Evolutionary conservation across 176 grass and related monocot species (phyloP).

Genomic region (Zoysia pacifica): DNA sequence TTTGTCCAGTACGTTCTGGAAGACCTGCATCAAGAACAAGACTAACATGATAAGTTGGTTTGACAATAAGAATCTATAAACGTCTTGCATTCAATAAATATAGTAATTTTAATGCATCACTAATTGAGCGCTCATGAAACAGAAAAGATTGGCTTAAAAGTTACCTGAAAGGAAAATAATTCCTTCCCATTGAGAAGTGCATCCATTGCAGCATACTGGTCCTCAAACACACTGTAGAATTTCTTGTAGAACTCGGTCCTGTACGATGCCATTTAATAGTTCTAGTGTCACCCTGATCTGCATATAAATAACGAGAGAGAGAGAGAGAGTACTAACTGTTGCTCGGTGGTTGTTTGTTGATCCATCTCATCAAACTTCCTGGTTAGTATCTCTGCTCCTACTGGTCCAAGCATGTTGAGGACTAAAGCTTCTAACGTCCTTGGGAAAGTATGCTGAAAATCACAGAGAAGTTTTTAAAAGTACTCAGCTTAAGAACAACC

Average conservation of each 20-base stretch:
- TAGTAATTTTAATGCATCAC: neutral
- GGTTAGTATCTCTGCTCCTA: slow-evolving; percentile 90
- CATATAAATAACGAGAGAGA: slow-evolving; percentile 18
- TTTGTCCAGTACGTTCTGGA: slow-evolving; percentile 68
- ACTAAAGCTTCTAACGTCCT: slow-evolving; percentile 83
- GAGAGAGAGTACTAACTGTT: slow-evolving; percentile 54
- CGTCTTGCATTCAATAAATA: neutral
- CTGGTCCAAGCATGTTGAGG: slow-evolving; percentile 74
- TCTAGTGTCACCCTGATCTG: neutral
- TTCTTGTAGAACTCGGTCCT: slow-evolving; percentile 73
- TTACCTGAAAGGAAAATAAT: slow-evolving; percentile 85
- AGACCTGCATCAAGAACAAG: slow-evolving; percentile 54
- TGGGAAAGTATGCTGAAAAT: slow-evolving; percentile 78
- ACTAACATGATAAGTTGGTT: slow-evolving; percentile 1
- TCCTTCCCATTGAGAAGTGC: slow-evolving; percentile 82
- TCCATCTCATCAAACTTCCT: slow-evolving; percentile 95
- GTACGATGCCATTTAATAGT: slow-evolving; percentile 11
- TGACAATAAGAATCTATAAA: neutral
- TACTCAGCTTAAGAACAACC: slow-evolving; percentile 1
- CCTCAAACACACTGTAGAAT: slow-evolving; percentile 84
- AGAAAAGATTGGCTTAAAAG: slow-evolving; percentile 6
- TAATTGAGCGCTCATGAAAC: neutral
- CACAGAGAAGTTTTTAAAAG: neutral
- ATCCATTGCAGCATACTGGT: slow-evolving; percentile 84
- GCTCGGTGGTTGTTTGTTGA: slow-evolving; percentile 67